Evolutionary conservation across 2,329 filamentous ascomycete genomes (phyloP), one percentile per base, ranked within the genome.

Genomic region (Cadophora sp.): DNA sequence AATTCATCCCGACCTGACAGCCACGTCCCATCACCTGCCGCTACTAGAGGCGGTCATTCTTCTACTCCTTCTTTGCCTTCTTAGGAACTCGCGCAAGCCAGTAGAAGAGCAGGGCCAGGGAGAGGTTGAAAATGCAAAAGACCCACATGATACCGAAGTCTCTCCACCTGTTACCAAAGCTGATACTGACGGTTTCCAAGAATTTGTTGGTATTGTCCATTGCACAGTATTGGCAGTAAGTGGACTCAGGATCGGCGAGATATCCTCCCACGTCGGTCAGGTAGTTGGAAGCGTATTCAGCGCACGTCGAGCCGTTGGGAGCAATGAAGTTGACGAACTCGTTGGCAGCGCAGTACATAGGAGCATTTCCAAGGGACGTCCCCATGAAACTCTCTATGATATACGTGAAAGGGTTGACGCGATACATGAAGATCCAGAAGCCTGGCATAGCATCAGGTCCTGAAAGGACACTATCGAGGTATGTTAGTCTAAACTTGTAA

Each of bases 371-470:
- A 0, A 86, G 87, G 0, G 90, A 85, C 0, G 95, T 79, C 81
- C 22, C 4, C 11, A 46, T 26, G 60, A 97, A 88, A 26, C 90
- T 92, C 8, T 86, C 85, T 29, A 96, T 87, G 19, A 95, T 82
- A 77, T 97, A 97, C 0, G 91, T 94, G 64, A 97, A 92, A 0
- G 94, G 93, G 0, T 90, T 93, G 61, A 93, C 81, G 58, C 91
- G 87, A 80, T 95, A 95, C 89, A 94, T 92, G 83, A 93, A 93
- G 73, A 91, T 89, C 91, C 92, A 95, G 84, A 94, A 94, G 7
- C 86, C 82, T 0, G 92, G 91, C 40, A 95, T 84, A 1, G 80
- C 78, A 3, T 81, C 79, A 0, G 90, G 90, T 7, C 82, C 81
- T 34, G 89, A 89, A 70, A 97, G 85, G 62, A 96, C 90, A 84